Evolutionary conservation across 2,329 filamentous ascomycete genomes (phyloP), one percentile per base, ranked within the genome.

Genomic region (Xylaria sp.): DNA sequence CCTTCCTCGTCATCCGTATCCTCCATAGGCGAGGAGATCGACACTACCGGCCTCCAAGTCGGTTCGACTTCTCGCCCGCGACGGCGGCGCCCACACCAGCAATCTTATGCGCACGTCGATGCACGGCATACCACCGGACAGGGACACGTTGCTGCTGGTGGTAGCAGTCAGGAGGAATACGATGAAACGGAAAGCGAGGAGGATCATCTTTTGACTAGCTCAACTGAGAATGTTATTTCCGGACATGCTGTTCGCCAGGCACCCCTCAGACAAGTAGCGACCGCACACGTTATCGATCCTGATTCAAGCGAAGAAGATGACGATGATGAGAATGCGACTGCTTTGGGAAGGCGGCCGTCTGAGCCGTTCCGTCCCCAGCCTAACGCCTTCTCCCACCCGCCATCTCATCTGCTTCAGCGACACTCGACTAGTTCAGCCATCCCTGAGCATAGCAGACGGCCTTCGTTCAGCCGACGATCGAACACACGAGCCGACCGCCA

Each of bases 1-100:
- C 94, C 95, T 7, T 98, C 95, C 0, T 97, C 95, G 1, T 97
- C 95, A 2, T 98, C 94, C 14, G 84, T 97, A 12, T 97, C 94
- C 21, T 97, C 89, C 62, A 89, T 91, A 77, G 88, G 87, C 70
- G 94, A 97, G 72, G 94, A 98, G 76, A 95, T 97, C 73, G 92
- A 97, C 72, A 97, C 93, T 1, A 96, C 93, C 4, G 94, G 94
- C 30, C 86, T 98, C 50, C 89, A 90, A 61, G 90, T 98, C 61
- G 90, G 92, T 71, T 86, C 87, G 74, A 85, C 88, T 54, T 88
- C 89, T 73, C 81, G 84, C 27, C 86, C 88, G 27, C 88, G 91
- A 67, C 89, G 91, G 63, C 79, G 85, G 64, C 85, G 86, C 54
- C 73, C 81, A 61, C 79, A 83, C 30, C 76, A 74, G 61, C 75